Evolutionary conservation across 148 eudicot genomes (phyloP).

Genomic region (Arctostaphylos glauca): DNA sequence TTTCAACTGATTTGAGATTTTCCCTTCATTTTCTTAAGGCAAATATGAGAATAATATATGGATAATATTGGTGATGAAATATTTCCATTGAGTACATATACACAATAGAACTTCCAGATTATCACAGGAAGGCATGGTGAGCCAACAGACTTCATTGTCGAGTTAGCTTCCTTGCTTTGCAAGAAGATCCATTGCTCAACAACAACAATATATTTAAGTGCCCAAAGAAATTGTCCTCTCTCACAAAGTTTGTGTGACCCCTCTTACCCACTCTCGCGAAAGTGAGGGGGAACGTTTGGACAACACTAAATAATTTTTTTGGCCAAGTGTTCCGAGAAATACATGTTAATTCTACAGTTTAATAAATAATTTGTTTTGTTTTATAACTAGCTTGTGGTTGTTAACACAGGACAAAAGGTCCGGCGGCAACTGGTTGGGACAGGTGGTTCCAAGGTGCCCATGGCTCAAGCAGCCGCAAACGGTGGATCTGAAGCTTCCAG

Average conservation of each 20-base stretch:
- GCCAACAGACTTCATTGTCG: not conserved
- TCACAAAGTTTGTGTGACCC: not conserved
- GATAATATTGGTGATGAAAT: not conserved
- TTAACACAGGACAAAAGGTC: conserved; percentile 30
- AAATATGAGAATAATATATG: not conserved
- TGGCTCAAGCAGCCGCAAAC: conserved; percentile 23
- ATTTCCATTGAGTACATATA: not conserved
- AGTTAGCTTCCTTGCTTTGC: not conserved
- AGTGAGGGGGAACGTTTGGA: not conserved
- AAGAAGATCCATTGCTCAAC: not conserved
- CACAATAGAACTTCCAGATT: not conserved
- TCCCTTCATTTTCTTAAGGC: not conserved
- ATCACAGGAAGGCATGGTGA: not conserved
- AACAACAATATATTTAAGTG: not conserved
- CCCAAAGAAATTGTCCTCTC: not conserved
- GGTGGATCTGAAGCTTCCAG: conserved; percentile 23
- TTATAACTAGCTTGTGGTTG: not conserved
- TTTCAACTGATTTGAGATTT: too few relatives aligned
- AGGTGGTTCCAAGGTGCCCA: conserved; percentile 41
- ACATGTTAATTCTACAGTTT: not conserved
- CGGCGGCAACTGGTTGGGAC: conserved; percentile 26
- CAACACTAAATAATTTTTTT: not conserved
- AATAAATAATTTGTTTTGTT: not conserved
- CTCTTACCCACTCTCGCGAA: not conserved
- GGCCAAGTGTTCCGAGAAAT: not conserved